Evolutionary conservation across 2,329 filamentous ascomycete species (phyloP).

Genomic region (Teratosphaeria viscida): DNA sequence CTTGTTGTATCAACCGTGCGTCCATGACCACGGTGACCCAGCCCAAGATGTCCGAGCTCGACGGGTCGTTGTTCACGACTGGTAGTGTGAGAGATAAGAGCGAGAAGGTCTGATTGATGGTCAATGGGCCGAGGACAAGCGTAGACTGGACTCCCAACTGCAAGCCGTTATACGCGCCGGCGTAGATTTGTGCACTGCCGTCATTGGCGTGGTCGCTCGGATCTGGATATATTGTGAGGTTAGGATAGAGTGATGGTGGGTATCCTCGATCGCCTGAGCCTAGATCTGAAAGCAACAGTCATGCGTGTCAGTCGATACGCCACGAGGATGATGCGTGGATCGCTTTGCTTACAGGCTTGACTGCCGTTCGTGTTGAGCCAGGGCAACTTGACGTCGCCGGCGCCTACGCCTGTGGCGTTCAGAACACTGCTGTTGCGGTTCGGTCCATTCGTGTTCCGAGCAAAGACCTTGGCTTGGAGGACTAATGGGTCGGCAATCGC

Average conservation of each 20-base stretch:
- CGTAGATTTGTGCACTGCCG: slow-evolving; percentile 27
- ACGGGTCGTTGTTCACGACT: slow-evolving; percentile 56
- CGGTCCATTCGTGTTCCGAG: slow-evolving; percentile 52
- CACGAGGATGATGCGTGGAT: slow-evolving; percentile 42
- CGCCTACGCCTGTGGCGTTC: slow-evolving; percentile 48
- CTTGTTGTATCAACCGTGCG: slow-evolving; percentile 51
- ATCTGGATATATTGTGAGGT: slow-evolving; percentile 55
- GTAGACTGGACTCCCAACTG: slow-evolving; percentile 38
- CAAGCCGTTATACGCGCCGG: slow-evolving; percentile 32
- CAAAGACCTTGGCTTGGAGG: slow-evolving; percentile 64
- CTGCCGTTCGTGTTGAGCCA: slow-evolving; percentile 46
- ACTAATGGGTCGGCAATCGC: slow-evolving; percentile 41
- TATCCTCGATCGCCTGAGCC: slow-evolving; percentile 46
- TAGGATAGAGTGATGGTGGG: slow-evolving; percentile 64
- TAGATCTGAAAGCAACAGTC: slow-evolving; percentile 52
- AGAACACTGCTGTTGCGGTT: slow-evolving; percentile 44
- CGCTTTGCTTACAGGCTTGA: slow-evolving; percentile 45
- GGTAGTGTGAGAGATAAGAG: slow-evolving; percentile 74
- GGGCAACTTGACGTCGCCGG: slow-evolving; percentile 27
- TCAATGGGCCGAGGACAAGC: slow-evolving; percentile 66
- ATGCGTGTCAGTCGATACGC: slow-evolving; percentile 44
- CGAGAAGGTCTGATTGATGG: slow-evolving; percentile 62
- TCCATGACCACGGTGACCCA: slow-evolving; percentile 76
- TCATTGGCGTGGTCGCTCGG: slow-evolving; percentile 23
- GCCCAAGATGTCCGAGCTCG: slow-evolving; percentile 55